phyloP scores from a whole-genome alignment of 2,329 filamentous ascomycete species.

The Didymellaceae sp. region DNA sequence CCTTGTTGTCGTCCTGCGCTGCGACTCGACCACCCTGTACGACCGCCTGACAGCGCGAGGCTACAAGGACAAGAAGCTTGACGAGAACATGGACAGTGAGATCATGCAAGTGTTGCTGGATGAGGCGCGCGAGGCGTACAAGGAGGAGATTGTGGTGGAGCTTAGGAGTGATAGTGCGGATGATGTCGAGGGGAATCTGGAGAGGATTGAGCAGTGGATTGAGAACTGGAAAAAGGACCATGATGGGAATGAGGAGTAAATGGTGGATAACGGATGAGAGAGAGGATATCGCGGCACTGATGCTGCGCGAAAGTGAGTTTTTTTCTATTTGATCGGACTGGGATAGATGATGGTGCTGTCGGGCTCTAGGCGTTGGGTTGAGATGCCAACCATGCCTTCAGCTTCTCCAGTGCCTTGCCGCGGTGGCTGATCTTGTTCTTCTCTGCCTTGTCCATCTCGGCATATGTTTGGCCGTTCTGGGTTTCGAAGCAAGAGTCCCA shows the following conservation, averaged over 20 bases:
- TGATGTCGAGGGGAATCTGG: constrained; percentile 88
- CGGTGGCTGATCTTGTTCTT: constrained; percentile 97
- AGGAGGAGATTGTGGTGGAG: constrained; percentile 87
- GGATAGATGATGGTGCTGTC: too few species aligned
- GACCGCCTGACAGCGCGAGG: constrained; percentile 80
- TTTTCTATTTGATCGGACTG: background rate
- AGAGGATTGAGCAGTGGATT: constrained; percentile 82
- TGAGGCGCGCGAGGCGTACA: constrained; percentile 87
- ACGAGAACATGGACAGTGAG: constrained; percentile 96
- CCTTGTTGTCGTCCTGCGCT: constrained; percentile 87
- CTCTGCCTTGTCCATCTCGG: constrained; percentile 87
- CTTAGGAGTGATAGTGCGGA: constrained; percentile 82
- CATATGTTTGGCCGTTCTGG: constrained; percentile 74
- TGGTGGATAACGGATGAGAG: background rate
- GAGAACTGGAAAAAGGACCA: constrained; percentile 80
- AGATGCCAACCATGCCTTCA: constrained; percentile 77
- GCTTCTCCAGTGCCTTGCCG: constrained; percentile 81
- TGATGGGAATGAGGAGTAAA: constrained; percentile 39
- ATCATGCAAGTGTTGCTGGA: constrained; percentile 95
- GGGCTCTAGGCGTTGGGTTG: constrained; percentile 32
- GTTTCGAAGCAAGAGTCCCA: constrained; percentile 97
- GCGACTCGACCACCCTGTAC: constrained; percentile 79
- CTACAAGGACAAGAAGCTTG: constrained; percentile 84
- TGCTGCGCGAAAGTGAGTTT: constrained; percentile 12
- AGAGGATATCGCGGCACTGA: background rate